phyloP scores from a whole-genome alignment of 1,284 basidiomycete genomes.

The Caloboletus inedulis region DNA sequence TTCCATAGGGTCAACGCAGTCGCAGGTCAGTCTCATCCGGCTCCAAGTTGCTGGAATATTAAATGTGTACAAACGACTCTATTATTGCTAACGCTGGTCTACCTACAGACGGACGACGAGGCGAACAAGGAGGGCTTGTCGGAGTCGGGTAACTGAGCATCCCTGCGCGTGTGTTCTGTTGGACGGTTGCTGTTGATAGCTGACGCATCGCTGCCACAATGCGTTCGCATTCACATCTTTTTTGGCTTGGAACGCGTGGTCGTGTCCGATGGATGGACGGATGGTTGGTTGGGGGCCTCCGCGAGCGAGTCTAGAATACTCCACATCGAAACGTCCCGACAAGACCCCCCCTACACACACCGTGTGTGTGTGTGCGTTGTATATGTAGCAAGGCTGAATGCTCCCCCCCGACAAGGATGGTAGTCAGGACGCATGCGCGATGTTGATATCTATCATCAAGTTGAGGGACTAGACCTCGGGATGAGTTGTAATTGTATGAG shows the following conservation, averaged over 20 bases:
- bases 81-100: neutral
- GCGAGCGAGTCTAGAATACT: neutral
- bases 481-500: neutral
- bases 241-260: neutral
- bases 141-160: neutral
- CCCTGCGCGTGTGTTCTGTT: neutral
- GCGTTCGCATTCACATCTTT: neutral
- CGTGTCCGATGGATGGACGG: neutral
- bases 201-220: neutral
- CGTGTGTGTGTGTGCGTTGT: neutral
- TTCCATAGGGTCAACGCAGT: constrained; percentile 20
- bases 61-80: neutral
- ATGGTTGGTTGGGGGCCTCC: too few relatives aligned
- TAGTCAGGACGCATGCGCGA: neutral
- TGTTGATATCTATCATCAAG: neutral
- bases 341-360: neutral
- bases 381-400: neutral
- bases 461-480: neutral
- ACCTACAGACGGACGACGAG: constrained; percentile 12
- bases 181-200: neutral
- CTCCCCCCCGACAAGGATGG: too few relatives aligned
- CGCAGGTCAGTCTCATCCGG: constrained; percentile 14
- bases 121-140: constrained; percentile 16
- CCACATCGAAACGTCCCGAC: neutral
- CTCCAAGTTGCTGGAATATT: too few relatives aligned